Conservation (phyloP, 306 rosid genomes). For the Fagus crenata region DNA sequence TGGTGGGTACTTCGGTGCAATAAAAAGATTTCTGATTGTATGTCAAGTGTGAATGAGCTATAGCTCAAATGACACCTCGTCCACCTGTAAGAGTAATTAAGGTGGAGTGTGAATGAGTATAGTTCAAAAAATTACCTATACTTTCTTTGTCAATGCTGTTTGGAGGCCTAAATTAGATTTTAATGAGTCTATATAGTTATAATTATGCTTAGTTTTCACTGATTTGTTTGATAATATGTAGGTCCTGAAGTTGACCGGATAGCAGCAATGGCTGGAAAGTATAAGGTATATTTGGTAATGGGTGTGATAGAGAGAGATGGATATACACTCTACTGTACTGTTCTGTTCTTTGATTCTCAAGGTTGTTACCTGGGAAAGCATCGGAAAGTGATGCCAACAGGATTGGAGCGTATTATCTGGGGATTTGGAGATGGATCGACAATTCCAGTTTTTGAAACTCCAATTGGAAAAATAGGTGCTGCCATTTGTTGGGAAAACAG, state of each 20-base stretch:
- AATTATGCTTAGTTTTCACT: not conserved
- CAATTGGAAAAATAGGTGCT: slow-evolving; percentile 88
- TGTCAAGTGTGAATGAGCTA: not conserved
- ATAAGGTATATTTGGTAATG: slow-evolving; percentile 75
- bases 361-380: slow-evolving; percentile 89
- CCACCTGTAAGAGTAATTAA: no score
- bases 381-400: slow-evolving; percentile 91
- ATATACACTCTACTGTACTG: slow-evolving; percentile 83
- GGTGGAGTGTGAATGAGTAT: no score
- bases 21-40: not conserved
- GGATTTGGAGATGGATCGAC: slow-evolving; percentile 98
- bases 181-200: not conserved
- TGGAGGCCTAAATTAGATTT: not conserved
- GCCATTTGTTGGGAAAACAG: slow-evolving; percentile 94
- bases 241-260: slow-evolving; percentile 92
- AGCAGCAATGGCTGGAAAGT: slow-evolving; percentile 95
- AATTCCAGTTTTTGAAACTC: slow-evolving; percentile 86
- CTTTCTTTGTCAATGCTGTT: not conserved
- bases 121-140: not conserved
- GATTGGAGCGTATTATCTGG: slow-evolving; percentile 80
- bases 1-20: not conserved
- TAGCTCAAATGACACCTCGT: no score
- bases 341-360: slow-evolving; percentile 85
- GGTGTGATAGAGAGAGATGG: slow-evolving; percentile 96
- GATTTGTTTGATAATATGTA: slow-evolving; percentile 27